Percentiles rank a stretch among this genome's conserved stretches.
Evolutionary conservation across 2,329 filamentous ascomycete species (phyloP).

Genomic region (Penicillium sp.): DNA sequence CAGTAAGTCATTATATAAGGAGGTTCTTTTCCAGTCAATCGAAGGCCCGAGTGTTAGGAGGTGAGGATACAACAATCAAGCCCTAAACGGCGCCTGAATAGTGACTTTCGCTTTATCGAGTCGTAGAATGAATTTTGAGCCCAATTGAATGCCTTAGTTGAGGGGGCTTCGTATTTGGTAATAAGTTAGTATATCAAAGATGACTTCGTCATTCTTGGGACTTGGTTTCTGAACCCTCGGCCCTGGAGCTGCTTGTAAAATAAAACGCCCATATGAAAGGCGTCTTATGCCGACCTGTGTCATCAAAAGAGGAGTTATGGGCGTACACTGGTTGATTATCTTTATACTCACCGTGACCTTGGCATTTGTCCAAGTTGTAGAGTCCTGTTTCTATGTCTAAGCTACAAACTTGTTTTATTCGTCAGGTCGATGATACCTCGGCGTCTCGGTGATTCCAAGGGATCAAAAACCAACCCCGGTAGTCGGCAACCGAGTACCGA

Average conservation of each 20-base stretch:
- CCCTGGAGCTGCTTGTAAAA: too few relatives aligned
- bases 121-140: not conserved
- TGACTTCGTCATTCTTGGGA: not conserved
- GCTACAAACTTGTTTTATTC: not conserved
- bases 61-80: not conserved
- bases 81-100: not conserved
- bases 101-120: not conserved
- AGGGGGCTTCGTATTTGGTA: not conserved
- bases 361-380: not conserved
- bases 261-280: too few relatives aligned
- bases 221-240: not conserved
- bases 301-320: not conserved
- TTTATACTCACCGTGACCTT: too few relatives aligned
- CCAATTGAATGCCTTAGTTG: not conserved
- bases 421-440: not conserved
- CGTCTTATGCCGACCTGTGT: too few relatives aligned
- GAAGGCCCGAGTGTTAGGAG: not conserved
- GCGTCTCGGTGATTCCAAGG: not conserved
- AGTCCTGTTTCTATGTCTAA: not conserved
- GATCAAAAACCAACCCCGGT: not conserved
- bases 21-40: not conserved
- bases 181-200: not conserved
- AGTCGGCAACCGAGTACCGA: not conserved
- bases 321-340: not conserved
- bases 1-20: not conserved